These are phyloP conservation scores for Eimeria maxima DNA, from an alignment of 169 alveolate genomes.

Conservation along the genomic window DNA sequence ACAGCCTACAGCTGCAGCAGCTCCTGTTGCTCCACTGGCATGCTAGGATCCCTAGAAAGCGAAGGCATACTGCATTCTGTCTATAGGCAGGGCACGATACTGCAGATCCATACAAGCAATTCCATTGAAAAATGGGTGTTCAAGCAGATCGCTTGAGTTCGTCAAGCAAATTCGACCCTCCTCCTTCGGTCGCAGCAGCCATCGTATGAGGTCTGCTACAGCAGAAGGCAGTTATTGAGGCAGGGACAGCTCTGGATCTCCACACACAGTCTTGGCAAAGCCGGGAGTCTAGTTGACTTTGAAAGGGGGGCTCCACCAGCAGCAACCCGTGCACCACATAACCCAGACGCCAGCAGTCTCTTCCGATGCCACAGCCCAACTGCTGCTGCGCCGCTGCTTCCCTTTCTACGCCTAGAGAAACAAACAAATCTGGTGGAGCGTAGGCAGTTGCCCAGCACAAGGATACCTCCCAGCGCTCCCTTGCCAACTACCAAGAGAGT, in stretches of 20 bases:
- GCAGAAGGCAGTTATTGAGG: conserved; percentile 55
- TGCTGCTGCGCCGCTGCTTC: conserved; percentile 28
- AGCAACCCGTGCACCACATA: conserved; percentile 54
- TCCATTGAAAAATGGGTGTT: conserved; percentile 49
- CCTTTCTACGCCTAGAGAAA: neutral
- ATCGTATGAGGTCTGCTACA: conserved; percentile 46
- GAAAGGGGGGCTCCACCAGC: conserved; percentile 67
- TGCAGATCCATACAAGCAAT: conserved; percentile 52
- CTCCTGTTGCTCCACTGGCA: conserved; percentile 11
- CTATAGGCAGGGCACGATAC: conserved; percentile 6
- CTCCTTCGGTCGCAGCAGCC: conserved; percentile 61
- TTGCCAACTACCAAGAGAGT: neutral
- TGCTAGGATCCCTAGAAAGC: conserved; percentile 25
- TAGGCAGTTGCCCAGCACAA: conserved; percentile 46
- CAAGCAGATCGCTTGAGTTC: conserved; percentile 35
- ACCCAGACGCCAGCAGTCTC: conserved; percentile 61
- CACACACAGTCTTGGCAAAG: conserved; percentile 34
- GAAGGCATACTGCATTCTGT: conserved; percentile 44
- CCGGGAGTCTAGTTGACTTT: neutral
- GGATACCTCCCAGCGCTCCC: neutral
- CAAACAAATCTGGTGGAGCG: conserved; percentile 49
- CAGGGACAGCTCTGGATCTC: conserved; percentile 47
- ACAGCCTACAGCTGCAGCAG: neutral
- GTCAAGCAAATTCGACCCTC: conserved; percentile 27
- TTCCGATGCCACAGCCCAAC: conserved; percentile 30